These are phyloP conservation scores for Colletotrichum shisoi DNA, from an alignment of 2,329 filamentous ascomycete genomes.

Conservation along the genomic window DNA sequence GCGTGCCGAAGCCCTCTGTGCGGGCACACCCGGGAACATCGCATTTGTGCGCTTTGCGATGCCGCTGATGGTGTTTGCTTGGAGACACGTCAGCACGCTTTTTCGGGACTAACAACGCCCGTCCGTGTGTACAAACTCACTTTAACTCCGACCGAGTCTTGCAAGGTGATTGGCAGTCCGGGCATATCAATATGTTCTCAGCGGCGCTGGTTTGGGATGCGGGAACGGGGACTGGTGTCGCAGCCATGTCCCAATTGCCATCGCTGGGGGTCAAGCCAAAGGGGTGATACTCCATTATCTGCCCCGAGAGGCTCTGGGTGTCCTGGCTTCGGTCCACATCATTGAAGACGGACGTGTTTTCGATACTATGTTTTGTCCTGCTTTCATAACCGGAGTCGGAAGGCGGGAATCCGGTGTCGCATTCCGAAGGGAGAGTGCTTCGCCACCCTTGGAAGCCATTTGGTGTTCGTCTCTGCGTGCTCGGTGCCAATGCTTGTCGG, in stretches of 20 bases:
- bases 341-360: slow-evolving; percentile 55
- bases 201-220: slow-evolving; percentile 36
- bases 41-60: slow-evolving; percentile 74
- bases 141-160: slow-evolving; percentile 65
- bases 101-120: neutral
- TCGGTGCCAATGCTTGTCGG: slow-evolving; percentile 43
- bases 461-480: slow-evolving; percentile 42
- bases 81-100: slow-evolving; percentile 41
- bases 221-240: slow-evolving; percentile 10
- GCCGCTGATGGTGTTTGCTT: slow-evolving; percentile 78
- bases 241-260: neutral
- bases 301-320: slow-evolving; percentile 50
- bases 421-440: slow-evolving; percentile 50
- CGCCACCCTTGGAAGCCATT: slow-evolving; percentile 48
- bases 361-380: slow-evolving; percentile 53
- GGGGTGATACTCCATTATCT: slow-evolving; percentile 46
- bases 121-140: slow-evolving; percentile 51
- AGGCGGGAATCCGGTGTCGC: slow-evolving; percentile 47
- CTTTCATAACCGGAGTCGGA: slow-evolving; percentile 60
- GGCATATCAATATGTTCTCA: slow-evolving; percentile 47
- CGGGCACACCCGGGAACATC: slow-evolving; percentile 63
- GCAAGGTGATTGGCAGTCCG: slow-evolving; percentile 51
- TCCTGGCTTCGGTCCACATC: slow-evolving; percentile 54
- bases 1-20: slow-evolving; percentile 75
- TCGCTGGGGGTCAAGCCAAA: slow-evolving; percentile 11